Percentiles rank a stretch among this genome's conserved stretches.
Conservation (phyloP, 208 protist genomes). For the Eutreptiella sp. region DNA sequence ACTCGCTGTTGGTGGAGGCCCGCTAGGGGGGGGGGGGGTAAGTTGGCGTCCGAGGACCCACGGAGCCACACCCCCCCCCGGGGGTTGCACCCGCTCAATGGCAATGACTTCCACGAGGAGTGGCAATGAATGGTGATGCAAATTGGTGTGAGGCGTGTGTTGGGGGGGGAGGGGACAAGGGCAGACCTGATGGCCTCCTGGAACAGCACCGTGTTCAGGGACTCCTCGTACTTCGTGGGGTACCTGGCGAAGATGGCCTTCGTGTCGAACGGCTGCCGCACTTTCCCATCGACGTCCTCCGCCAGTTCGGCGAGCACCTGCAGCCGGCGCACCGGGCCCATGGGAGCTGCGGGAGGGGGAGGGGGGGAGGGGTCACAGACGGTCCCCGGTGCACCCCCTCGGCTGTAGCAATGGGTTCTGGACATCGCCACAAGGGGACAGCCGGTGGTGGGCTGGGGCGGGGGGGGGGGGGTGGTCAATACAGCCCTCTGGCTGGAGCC, state of each 20-base stretch:
- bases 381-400: not conserved
- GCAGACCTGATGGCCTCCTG: slow-evolving; percentile 95
- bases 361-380: not conserved
- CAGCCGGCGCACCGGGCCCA: slow-evolving; percentile 5
- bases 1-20: too few relatives aligned
- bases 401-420: not conserved
- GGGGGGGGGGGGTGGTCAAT: too few relatives aligned
- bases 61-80: too few relatives aligned
- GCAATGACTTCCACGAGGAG: not conserved
- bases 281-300: slow-evolving; percentile 59
- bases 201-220: slow-evolving; percentile 96
- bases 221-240: slow-evolving; percentile 90
- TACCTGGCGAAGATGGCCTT: slow-evolving; percentile 74
- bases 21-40: too few relatives aligned
- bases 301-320: slow-evolving; percentile 66
- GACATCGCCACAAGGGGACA: not conserved
- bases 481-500: too few relatives aligned
- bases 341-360: slow-evolving; percentile 15
- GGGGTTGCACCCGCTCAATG: too few relatives aligned
- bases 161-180: too few relatives aligned
- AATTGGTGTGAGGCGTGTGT: too few relatives aligned
- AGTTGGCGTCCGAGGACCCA: too few relatives aligned
- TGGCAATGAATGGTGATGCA: slow-evolving; percentile 46
- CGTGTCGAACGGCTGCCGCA: slow-evolving; percentile 72
- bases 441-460: too few relatives aligned